Evolutionary conservation across 2,329 filamentous ascomycete species (phyloP).

Genomic region (Hysterium pulicare): DNA sequence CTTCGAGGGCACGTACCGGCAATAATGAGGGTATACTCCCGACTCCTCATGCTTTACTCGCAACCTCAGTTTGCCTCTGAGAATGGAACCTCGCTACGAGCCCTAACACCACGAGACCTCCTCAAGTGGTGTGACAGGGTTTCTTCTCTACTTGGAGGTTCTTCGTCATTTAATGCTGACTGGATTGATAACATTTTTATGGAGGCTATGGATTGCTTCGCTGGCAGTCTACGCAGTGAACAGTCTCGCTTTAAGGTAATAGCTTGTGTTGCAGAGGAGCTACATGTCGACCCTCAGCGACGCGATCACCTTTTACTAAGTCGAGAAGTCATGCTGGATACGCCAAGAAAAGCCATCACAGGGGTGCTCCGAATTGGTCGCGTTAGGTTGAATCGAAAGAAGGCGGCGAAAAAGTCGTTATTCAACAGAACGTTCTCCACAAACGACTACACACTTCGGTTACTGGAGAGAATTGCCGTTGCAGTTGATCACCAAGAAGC

Average conservation of each 20-base stretch:
- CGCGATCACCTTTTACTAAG: constrained; percentile 72
- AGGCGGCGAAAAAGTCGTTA: constrained; percentile 36
- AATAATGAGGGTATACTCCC: constrained; percentile 56
- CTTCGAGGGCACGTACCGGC: constrained; percentile 57
- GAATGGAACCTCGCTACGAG: constrained; percentile 57
- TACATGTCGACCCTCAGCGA: constrained; percentile 80
- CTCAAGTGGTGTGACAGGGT: constrained; percentile 88
- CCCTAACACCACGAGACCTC: constrained; percentile 71
- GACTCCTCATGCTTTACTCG: constrained; percentile 38
- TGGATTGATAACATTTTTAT: constrained; percentile 87
- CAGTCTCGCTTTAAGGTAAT: constrained; percentile 60
- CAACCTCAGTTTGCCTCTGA: constrained; percentile 48
- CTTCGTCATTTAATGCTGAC: constrained; percentile 61
- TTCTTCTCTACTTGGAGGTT: constrained; percentile 59
- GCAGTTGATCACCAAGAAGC: constrained; percentile 83
- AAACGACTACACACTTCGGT: constrained; percentile 76
- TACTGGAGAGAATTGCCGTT: constrained; percentile 84
- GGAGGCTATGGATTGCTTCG: constrained; percentile 90
- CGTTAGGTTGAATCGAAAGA: constrained; percentile 41
- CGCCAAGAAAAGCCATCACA: constrained; percentile 25
- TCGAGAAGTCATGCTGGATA: constrained; percentile 63
- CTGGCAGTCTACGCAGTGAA: constrained; percentile 70
- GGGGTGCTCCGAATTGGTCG: constrained; percentile 34
- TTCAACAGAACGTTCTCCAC: constrained; percentile 70
- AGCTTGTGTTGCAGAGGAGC: constrained; percentile 73